A percentile compares a stretch with the other conserved stretches of the same genome.
These are phyloP conservation scores for Cucumis cinereus DNA, from an alignment of 306 rosid species.

Conservation along the genomic window DNA sequence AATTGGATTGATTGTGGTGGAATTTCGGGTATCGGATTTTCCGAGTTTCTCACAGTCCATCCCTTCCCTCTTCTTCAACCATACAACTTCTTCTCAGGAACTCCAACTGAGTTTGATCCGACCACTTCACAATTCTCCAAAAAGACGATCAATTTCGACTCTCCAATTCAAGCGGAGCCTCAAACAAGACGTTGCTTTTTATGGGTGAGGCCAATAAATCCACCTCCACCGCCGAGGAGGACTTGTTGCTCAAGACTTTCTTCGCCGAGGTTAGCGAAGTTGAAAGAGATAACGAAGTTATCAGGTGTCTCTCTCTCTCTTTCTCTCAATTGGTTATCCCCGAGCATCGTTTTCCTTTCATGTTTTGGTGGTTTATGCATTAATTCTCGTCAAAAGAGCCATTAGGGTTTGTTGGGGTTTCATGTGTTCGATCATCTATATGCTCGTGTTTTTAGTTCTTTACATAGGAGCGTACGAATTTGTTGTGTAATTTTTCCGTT, in stretches of 20 bases:
- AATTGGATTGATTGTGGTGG: background rate
- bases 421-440: background rate
- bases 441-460: background rate
- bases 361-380: background rate
- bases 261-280: constrained; percentile 98
- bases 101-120: background rate
- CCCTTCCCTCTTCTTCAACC: background rate
- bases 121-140: background rate
- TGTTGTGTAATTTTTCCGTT: background rate
- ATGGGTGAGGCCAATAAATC: constrained; percentile 15
- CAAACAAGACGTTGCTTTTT: background rate
- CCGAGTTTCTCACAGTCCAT: background rate
- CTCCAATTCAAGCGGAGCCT: background rate
- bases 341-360: background rate
- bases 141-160: background rate
- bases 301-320: constrained; percentile 30
- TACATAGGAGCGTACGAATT: background rate
- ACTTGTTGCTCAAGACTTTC: constrained; percentile 88
- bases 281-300: constrained; percentile 90
- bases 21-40: background rate
- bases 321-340: background rate
- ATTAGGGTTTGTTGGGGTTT: constrained; percentile 8
- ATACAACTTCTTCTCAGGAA: background rate
- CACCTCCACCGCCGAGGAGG: constrained; percentile 32
- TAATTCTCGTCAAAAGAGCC: background rate